phyloP scores from a whole-genome alignment of 352 stramenopile genomes.

The Globisporangium orthogonon region DNA sequence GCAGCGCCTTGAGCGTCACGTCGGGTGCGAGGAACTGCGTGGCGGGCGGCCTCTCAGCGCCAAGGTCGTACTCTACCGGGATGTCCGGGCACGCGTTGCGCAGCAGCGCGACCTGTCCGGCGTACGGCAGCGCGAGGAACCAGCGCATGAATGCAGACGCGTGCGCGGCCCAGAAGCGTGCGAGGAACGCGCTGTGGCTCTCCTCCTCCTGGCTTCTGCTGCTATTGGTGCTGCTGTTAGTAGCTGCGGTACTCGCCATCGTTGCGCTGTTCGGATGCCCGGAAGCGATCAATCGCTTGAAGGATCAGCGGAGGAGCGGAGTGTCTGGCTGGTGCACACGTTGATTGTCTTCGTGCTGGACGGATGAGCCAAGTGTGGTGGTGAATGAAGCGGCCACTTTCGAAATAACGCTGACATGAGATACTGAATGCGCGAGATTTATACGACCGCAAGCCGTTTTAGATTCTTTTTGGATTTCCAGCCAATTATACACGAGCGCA shows the following conservation, averaged over 20 bases:
- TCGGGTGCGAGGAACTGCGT: constrained; percentile 70
- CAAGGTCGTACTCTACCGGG: constrained; percentile 49
- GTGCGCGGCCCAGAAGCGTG: constrained; percentile 69
- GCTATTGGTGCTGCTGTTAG: neutral
- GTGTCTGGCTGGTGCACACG: too few species aligned
- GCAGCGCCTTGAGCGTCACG: constrained; percentile 57
- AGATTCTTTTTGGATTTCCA: too few species aligned
- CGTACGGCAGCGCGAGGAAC: constrained; percentile 74
- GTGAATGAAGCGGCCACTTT: too few species aligned
- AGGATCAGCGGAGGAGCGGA: too few species aligned
- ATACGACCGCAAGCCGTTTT: too few species aligned
- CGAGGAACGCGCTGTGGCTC: constrained; percentile 45
- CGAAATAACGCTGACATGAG: too few species aligned
- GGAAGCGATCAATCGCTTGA: too few species aligned
- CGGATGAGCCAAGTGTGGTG: too few species aligned
- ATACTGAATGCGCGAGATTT: too few species aligned
- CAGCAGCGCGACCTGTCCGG: constrained; percentile 65
- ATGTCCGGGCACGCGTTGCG: constrained; percentile 81
- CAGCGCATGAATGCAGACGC: constrained; percentile 79
- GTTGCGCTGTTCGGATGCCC: neutral
- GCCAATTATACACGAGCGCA: too few species aligned
- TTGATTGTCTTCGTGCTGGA: too few species aligned
- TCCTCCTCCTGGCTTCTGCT: constrained; percentile 22
- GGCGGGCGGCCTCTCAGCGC: constrained; percentile 33
- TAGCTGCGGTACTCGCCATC: neutral